Percentiles rank a stretch among this genome's conserved stretches.
Conservation (phyloP, 2,329 filamentous ascomycete species). For the Penicillium freii region DNA sequence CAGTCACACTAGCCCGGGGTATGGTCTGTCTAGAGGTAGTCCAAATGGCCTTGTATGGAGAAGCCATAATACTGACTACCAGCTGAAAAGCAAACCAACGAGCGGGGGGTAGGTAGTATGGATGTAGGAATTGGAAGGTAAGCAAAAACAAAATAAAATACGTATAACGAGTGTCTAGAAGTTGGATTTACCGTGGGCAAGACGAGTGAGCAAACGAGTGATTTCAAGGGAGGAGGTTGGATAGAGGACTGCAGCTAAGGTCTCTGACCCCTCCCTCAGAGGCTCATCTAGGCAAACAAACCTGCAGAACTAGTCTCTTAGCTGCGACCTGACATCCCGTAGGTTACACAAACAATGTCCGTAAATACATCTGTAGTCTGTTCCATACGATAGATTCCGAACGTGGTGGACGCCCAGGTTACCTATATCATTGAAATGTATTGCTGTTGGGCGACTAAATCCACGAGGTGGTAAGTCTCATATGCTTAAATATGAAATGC, state of each 20-base stretch:
- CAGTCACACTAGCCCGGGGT: background rate
- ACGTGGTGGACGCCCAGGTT: background rate
- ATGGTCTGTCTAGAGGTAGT: background rate
- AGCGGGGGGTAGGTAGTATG: background rate
- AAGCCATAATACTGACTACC: background rate
- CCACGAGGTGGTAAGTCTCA: background rate
- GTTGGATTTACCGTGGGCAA: background rate
- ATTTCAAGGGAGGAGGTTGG: background rate
- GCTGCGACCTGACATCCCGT: background rate
- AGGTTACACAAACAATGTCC: background rate
- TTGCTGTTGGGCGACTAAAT: too few species aligned
- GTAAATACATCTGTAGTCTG: too few species aligned
- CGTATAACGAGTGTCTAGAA: background rate
- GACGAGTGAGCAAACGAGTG: background rate
- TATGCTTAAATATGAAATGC: background rate
- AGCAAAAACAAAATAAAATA: background rate
- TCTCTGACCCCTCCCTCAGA: constrained; percentile 1
- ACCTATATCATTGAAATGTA: background rate
- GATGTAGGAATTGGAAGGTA: background rate
- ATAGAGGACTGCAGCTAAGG: background rate
- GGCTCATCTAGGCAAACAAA: background rate
- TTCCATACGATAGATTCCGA: background rate
- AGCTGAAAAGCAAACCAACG: background rate
- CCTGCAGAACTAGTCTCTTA: background rate
- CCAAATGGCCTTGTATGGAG: background rate